Evolutionary conservation across 1,284 basidiomycete genomes (phyloP), one percentile per base, ranked within the genome.

Genomic region (Ustilago trichophora): DNA sequence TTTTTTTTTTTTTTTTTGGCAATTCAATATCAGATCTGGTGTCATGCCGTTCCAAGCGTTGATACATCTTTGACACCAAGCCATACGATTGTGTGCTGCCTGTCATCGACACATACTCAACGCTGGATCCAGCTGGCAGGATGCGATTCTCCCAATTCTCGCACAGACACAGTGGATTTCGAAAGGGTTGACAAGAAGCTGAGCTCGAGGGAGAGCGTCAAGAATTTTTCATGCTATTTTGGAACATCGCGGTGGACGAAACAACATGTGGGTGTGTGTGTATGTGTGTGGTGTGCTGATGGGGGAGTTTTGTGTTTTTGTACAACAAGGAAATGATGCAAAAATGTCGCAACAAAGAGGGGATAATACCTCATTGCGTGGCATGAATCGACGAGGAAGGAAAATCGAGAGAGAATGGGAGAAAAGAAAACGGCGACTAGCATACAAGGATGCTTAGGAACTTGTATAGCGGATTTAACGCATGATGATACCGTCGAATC

Each of bases 401-500:
- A 26, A 26, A 40, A 25, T 24, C 25, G 27, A n/a, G n/a, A n/a
- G n/a, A 37, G 19, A 34, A 26, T 37, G 31, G 29, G 43, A 26
- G 16, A 22, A 21, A 16, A 24, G 15, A 43, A 13, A 12, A 9
- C 26, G n/a, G n/a, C 47, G 27, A 7, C 12, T 19, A 33, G 41
- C 16, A n/a, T n/a, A n/a, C n/a, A n/a, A n/a, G n/a, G n/a, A n/a
- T n/a, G n/a, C n/a, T n/a, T n/a, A 12, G 18, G 21, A n/a, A n/a
- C n/a, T 21, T 19, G 22, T 26, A 13, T 16, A 29, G 45, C n/a
- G n/a, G n/a, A 40, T 57, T 72, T 74, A 76, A 58, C 66, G 63
- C 66, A 76, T 70, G 59, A 80, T 79, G 74, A 79, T 74, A 46
- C 74, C 77, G 65, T 80, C 77, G 65, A 80, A 77, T 49, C 94